Evolutionary conservation across 352 stramenopile species (phyloP).

Genomic region (Phytophthora rubi): DNA sequence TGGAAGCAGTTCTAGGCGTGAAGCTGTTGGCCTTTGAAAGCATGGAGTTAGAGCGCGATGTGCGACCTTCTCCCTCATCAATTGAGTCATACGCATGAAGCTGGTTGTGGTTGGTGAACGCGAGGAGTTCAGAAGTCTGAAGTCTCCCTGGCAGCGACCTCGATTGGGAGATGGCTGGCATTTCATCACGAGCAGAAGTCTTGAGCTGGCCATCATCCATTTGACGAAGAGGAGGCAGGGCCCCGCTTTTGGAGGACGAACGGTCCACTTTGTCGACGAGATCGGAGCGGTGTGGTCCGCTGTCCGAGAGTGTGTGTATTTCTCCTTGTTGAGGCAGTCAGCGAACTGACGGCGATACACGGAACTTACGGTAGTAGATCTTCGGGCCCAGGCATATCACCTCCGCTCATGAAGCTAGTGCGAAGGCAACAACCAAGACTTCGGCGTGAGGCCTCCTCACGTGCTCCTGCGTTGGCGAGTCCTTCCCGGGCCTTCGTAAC

Average conservation of each 20-base stretch:
- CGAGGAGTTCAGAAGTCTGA: slow-evolving; percentile 13
- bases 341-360: background rate
- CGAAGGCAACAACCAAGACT: slow-evolving; percentile 1
- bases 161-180: background rate
- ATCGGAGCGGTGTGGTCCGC: slow-evolving; percentile 14
- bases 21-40: slow-evolving; percentile 19
- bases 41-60: background rate
- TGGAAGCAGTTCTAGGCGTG: background rate
- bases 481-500: background rate
- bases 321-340: background rate
- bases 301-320: background rate
- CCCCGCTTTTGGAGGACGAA: slow-evolving; percentile 4
- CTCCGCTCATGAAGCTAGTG: slow-evolving; percentile 32
- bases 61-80: background rate
- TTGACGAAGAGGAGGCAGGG: slow-evolving; percentile 28
- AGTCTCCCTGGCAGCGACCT: slow-evolving; percentile 11
- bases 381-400: slow-evolving; percentile 11
- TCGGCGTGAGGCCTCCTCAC: slow-evolving; percentile 5
- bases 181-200: slow-evolving; percentile 11
- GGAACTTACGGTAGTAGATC: slow-evolving; percentile 12
- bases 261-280: slow-evolving; percentile 16
- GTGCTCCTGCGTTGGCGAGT: background rate
- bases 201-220: slow-evolving; percentile 23
- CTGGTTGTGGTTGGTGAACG: background rate
- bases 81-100: slow-evolving; percentile 4